Evolutionary conservation across 2,329 filamentous ascomycete species (phyloP).

Genomic region (Tricladium varicosporioides): DNA sequence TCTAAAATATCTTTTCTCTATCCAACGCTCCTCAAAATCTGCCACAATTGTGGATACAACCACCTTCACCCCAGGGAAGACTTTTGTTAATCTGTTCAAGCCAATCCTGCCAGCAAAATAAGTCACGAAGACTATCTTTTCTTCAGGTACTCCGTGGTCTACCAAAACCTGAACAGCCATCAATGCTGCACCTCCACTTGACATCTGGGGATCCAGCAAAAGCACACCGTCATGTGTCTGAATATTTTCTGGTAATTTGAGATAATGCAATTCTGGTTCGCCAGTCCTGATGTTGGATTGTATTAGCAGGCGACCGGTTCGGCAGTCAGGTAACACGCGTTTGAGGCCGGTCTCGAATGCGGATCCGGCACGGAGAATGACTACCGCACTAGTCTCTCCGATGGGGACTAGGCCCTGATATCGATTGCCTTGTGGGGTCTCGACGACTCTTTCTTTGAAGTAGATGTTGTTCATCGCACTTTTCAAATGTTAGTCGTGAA

Average conservation of each 20-base stretch:
- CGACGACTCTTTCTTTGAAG: slow-evolving; percentile 62
- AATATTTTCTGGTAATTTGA: slow-evolving; percentile 75
- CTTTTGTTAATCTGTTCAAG: slow-evolving; percentile 78
- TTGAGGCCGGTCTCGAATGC: slow-evolving; percentile 85
- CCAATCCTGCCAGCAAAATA: slow-evolving; percentile 86
- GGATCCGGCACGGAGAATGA: slow-evolving; percentile 84
- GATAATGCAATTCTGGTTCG: slow-evolving; percentile 90
- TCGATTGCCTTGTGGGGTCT: slow-evolving; percentile 66
- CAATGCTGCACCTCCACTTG: slow-evolving; percentile 76
- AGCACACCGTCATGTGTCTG: slow-evolving; percentile 75
- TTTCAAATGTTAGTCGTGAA: slow-evolving; percentile 16
- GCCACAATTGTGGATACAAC: slow-evolving; percentile 80
- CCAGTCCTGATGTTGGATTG: slow-evolving; percentile 83
- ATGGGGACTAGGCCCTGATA: slow-evolving; percentile 72
- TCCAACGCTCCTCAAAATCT: slow-evolving; percentile 83
- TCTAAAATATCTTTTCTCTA: slow-evolving; percentile 87
- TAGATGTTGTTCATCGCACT: slow-evolving; percentile 76
- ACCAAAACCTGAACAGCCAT: slow-evolving; percentile 97
- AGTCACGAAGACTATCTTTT: slow-evolving; percentile 87
- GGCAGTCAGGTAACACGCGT: slow-evolving; percentile 88
- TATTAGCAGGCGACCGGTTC: slow-evolving; percentile 84
- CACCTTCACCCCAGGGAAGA: slow-evolving; percentile 83
- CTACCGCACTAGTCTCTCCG: slow-evolving; percentile 79
- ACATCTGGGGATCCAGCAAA: slow-evolving; percentile 91
- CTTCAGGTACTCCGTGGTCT: slow-evolving; percentile 84